phyloP scores from a whole-genome alignment of 169 alveolate species.

The Fabrea salina region DNA sequence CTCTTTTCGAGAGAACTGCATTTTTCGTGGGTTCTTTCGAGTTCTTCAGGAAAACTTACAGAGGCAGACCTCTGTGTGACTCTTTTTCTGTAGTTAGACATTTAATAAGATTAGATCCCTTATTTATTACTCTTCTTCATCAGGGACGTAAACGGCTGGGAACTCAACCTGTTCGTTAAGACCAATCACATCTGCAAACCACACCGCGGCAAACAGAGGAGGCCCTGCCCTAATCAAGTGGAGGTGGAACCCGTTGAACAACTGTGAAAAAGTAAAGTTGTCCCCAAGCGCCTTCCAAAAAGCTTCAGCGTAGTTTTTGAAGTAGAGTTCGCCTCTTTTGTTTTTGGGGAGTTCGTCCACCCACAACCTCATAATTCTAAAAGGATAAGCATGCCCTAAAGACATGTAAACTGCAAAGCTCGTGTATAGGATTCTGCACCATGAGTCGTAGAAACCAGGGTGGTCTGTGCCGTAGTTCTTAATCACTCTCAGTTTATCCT shows the following conservation, averaged over 20 bases:
- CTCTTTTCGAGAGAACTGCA: too few relatives aligned
- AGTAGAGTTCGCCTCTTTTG: slow-evolving; percentile 4
- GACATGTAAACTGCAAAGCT: background rate
- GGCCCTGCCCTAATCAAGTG: slow-evolving; percentile 1
- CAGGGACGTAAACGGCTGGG: background rate
- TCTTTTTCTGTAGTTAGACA: too few relatives aligned
- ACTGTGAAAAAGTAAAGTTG: background rate
- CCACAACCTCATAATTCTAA: background rate
- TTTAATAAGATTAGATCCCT: too few relatives aligned
- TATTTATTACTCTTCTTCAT: background rate
- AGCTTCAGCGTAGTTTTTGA: slow-evolving; percentile 16
- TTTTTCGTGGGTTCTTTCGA: too few relatives aligned
- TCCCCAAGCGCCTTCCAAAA: slow-evolving; percentile 1
- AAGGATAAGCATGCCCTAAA: background rate
- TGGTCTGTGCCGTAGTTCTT: background rate
- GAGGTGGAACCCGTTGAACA: background rate
- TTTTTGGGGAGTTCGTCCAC: slow-evolving; percentile 10
- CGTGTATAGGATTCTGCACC: background rate
- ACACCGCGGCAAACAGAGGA: background rate
- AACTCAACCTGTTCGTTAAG: background rate
- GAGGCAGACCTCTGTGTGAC: too few relatives aligned
- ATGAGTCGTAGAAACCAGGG: background rate
- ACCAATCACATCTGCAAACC: slow-evolving; percentile 26
- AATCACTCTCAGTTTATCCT: background rate
- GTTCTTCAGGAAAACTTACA: too few relatives aligned